A percentile compares a stretch with the other conserved stretches of the same genome.
Conservation (phyloP, 768 basidiomycete species). For the Hygrophoropsis aurantiaca region DNA sequence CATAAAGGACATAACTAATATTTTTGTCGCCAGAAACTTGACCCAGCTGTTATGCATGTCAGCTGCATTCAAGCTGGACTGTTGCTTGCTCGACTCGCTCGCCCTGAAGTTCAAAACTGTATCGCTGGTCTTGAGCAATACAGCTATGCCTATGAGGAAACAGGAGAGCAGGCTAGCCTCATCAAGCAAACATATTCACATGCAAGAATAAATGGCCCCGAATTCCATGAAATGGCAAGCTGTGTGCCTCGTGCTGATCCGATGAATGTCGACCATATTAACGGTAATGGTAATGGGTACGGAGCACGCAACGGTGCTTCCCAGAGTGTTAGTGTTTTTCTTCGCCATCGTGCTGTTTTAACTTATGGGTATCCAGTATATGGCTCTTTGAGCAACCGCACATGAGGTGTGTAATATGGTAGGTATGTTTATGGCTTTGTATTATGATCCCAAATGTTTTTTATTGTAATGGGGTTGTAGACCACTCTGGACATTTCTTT, state of each 20-base stretch:
- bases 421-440: background rate
- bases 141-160: slow-evolving; percentile 83
- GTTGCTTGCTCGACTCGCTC: slow-evolving; percentile 77
- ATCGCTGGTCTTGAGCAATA: slow-evolving; percentile 87
- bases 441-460: background rate
- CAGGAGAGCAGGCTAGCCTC: slow-evolving; percentile 72
- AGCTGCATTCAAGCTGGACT: slow-evolving; percentile 82
- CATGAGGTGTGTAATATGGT: background rate
- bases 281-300: slow-evolving; percentile 12
- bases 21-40: slow-evolving; percentile 53
- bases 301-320: slow-evolving; percentile 17
- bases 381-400: slow-evolving; percentile 16
- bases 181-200: slow-evolving; percentile 52
- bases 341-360: background rate
- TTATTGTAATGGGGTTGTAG: too few species aligned
- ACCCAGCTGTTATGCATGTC: slow-evolving; percentile 88
- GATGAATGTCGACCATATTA: slow-evolving; percentile 7
- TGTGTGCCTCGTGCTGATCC: slow-evolving; percentile 25
- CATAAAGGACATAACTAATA: slow-evolving; percentile 5
- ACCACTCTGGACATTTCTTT: too few species aligned
- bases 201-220: slow-evolving; percentile 36
- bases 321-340: slow-evolving; percentile 7
- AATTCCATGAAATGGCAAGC: slow-evolving; percentile 42
- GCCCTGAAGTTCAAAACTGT: slow-evolving; percentile 81
- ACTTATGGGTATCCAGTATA: slow-evolving; percentile 16